Evolutionary conservation across 768 basidiomycete species (phyloP), one percentile per base, ranked within the genome.

Genomic region (Boletales sp.): DNA sequence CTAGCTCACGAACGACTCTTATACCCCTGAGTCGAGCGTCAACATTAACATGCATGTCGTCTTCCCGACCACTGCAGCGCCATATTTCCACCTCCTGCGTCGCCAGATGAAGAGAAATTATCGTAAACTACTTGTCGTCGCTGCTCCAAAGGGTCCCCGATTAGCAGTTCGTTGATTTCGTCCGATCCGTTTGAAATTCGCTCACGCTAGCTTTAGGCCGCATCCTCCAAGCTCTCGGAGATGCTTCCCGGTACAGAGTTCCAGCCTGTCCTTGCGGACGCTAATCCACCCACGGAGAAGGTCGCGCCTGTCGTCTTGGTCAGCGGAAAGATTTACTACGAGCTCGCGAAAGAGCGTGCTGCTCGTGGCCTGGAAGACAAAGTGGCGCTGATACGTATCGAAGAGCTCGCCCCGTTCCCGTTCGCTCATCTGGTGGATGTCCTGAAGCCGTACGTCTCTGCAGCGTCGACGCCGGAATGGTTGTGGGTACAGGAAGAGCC

Each of bases 11-110:
- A 86, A 94, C 56, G 92, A 92, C 58, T 72, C 75, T 2, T 83
- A 80, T 51, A 50, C 62, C 11, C 51, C 58, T 5, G 53, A 48
- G 12, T 43, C 53, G 8, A 54, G 56, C 5, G 27, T 18, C 0
- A 86, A 87, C 55, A 75, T 93, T 51, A 95, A 95, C 64, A 86
- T 94, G 78, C 85, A 87, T 43, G 80, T 94, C 29, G 79, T 79
- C 4, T 94, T 85, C 69, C 90, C 91, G 0, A 94, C 92, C 1
- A 94, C 93, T 0, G 81, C 94, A 0, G 88, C 90, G 1, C 90
- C 95, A 50, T 92, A 94, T 58, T 97, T 95, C 81, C 94, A 97
- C 65, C 75, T 95, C 2, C 74, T 97, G n/a, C 75, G 94, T 47
- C 76, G 93, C 42, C 94, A 95, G 66, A 80, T 94, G 61, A 75